Conservation (phyloP, 2,329 filamentous ascomycete genomes). For the Aquanectria penicillioides region DNA sequence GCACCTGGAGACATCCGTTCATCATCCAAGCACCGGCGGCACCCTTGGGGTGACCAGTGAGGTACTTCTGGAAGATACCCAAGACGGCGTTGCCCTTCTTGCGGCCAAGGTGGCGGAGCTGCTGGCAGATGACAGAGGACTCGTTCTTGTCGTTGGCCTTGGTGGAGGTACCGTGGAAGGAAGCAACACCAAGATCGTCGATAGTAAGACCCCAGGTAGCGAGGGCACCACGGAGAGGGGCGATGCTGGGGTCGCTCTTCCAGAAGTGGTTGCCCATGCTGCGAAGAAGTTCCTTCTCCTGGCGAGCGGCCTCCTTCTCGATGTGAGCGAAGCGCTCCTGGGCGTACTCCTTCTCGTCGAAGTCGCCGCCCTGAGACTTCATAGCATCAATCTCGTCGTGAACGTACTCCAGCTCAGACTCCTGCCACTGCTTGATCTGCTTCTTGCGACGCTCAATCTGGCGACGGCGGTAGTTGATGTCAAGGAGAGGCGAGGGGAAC, state of each 20-base stretch:
- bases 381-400: slow-evolving; percentile 93
- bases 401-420: slow-evolving; percentile 91
- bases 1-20: slow-evolving; percentile 95
- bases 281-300: slow-evolving; percentile 91
- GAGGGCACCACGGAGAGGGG: slow-evolving; percentile 92
- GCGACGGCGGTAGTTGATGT: slow-evolving; percentile 96
- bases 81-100: slow-evolving; percentile 96
- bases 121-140: slow-evolving; percentile 95
- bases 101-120: slow-evolving; percentile 92
- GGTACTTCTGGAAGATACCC: slow-evolving; percentile 99
- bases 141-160: slow-evolving; percentile 99
- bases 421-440: slow-evolving; percentile 96
- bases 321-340: slow-evolving; percentile 88
- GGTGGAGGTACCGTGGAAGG: slow-evolving; percentile 98
- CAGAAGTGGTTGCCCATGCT: slow-evolving; percentile 99
- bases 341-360: slow-evolving; percentile 86
- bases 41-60: slow-evolving; percentile 99
- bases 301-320: slow-evolving; percentile 83
- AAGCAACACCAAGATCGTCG: slow-evolving; percentile 93
- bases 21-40: slow-evolving; percentile 99
- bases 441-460: slow-evolving; percentile 94
- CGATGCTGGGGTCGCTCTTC: slow-evolving; percentile 94
- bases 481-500: slow-evolving; percentile 93
- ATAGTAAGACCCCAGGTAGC: slow-evolving; percentile 98
- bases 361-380: slow-evolving; percentile 78